phyloP scores from a whole-genome alignment of 768 basidiomycete genomes.

The Russula virescens region DNA sequence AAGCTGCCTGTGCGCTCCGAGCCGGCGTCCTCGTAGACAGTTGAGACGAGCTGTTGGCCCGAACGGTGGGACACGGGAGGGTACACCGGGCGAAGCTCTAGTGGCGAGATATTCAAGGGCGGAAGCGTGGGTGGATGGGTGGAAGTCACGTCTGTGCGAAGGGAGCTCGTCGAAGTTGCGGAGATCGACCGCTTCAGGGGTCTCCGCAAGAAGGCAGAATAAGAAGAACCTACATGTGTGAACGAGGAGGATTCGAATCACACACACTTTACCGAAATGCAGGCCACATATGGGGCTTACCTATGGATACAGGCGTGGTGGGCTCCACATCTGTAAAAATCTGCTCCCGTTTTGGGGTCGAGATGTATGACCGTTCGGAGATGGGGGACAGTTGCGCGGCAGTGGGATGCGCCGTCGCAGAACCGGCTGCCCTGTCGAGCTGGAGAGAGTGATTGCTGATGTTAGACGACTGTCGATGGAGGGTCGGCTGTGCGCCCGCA shows the following conservation, averaged over 20 bases:
- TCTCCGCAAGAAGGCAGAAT: slow-evolving; percentile 55
- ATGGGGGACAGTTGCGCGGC: slow-evolving; percentile 57
- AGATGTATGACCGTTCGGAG: slow-evolving; percentile 57
- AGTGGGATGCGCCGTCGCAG: slow-evolving; percentile 22
- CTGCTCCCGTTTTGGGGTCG: slow-evolving; percentile 41
- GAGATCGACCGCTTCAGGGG: slow-evolving; percentile 62
- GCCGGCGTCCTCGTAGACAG: slow-evolving; percentile 31
- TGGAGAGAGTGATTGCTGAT: slow-evolving; percentile 42
- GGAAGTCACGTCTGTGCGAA: slow-evolving; percentile 45
- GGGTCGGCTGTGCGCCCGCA: slow-evolving; percentile 25
- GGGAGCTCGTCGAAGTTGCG: slow-evolving; percentile 41
- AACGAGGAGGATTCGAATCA: slow-evolving; percentile 1
- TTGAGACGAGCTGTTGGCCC: slow-evolving; percentile 30
- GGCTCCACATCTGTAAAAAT: slow-evolving; percentile 21
- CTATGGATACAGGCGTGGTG: slow-evolving; percentile 26
- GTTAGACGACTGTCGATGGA: slow-evolving; percentile 26
- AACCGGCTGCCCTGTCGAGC: slow-evolving; percentile 27
- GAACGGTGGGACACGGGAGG: slow-evolving; percentile 20
- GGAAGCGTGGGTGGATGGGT: slow-evolving; percentile 47
- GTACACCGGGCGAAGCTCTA: slow-evolving; percentile 21
- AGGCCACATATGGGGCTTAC: slow-evolving; percentile 31
- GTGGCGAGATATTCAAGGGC: slow-evolving; percentile 34
- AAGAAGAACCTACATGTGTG: slow-evolving; percentile 24
- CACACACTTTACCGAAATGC: not conserved
- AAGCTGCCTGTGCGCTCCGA: slow-evolving; percentile 32